phyloP scores from a whole-genome alignment of 495 filamentous ascomycete species.

The Daldinia decipiens region DNA sequence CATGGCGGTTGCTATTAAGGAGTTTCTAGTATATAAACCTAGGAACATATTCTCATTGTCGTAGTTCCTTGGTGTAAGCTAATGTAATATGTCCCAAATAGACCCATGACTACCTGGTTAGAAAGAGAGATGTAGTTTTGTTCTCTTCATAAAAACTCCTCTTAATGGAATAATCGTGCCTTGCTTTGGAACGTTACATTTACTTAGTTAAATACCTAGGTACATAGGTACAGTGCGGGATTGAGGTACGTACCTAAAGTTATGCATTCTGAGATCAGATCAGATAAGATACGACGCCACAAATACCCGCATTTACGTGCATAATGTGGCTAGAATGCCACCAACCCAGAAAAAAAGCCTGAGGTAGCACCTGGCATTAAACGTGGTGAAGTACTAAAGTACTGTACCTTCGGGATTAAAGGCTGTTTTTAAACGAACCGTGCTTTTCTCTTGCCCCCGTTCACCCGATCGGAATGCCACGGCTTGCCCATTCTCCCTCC shows the following conservation, averaged over 20 bases:
- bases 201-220: neutral
- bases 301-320: constrained; percentile 10
- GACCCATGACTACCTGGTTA: too few species aligned
- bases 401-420: neutral
- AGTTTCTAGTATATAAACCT: neutral
- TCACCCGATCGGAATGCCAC: constrained; percentile 49
- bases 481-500: constrained; percentile 32
- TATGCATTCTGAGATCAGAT: constrained; percentile 19
- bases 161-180: neutral
- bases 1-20: neutral
- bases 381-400: neutral
- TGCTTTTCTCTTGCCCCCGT: constrained; percentile 25
- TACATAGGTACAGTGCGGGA: too few species aligned
- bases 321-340: constrained; percentile 24
- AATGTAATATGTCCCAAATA: too few species aligned
- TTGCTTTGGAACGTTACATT: neutral
- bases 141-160: too few species aligned
- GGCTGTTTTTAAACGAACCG: neutral
- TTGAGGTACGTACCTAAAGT: neutral
- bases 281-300: constrained; percentile 38
- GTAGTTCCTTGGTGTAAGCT: too few species aligned
- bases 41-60: too few species aligned
- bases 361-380: neutral
- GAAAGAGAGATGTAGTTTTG: too few species aligned
- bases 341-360: neutral